Percentiles rank a stretch among this genome's conserved stretches.
Conservation (phyloP, 345 rosid species). For the Dipteronia dyeriana region DNA sequence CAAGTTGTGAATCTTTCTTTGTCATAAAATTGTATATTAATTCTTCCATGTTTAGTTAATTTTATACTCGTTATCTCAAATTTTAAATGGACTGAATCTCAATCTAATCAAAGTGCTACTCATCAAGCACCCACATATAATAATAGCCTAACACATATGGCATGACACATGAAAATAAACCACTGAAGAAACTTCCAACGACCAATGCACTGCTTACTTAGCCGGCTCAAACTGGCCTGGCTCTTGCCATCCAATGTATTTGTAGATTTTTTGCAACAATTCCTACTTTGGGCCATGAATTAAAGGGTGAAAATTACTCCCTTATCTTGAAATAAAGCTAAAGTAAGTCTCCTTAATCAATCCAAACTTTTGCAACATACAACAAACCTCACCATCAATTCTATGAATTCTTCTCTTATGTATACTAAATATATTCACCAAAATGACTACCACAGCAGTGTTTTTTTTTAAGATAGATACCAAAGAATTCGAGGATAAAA, state of each 20-base stretch:
- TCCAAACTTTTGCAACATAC: not conserved
- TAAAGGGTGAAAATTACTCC: too few species aligned
- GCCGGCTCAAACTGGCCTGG: too few species aligned
- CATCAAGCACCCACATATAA: not conserved
- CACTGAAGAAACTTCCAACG: too few species aligned
- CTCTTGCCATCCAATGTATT: too few species aligned
- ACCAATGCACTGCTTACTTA: too few species aligned
- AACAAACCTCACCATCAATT: not conserved
- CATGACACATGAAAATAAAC: not conserved
- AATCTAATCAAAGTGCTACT: not conserved
- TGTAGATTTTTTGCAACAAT: too few species aligned
- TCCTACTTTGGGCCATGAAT: too few species aligned
- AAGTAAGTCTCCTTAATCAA: not conserved
- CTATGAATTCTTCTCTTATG: too few species aligned
- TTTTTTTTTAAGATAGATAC: not conserved
- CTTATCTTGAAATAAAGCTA: too few species aligned
- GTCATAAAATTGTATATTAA: not conserved
- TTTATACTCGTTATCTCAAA: not conserved
- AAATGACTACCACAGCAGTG: too few species aligned
- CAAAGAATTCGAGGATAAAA: slow-evolving; percentile 25
- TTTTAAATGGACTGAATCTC: not conserved
- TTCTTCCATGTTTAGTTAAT: not conserved
- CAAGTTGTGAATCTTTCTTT: not conserved
- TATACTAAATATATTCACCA: too few species aligned
- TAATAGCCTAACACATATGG: not conserved